phyloP scores from a whole-genome alignment of 2,329 filamentous ascomycete genomes.

The Epicoccum nigrum region DNA sequence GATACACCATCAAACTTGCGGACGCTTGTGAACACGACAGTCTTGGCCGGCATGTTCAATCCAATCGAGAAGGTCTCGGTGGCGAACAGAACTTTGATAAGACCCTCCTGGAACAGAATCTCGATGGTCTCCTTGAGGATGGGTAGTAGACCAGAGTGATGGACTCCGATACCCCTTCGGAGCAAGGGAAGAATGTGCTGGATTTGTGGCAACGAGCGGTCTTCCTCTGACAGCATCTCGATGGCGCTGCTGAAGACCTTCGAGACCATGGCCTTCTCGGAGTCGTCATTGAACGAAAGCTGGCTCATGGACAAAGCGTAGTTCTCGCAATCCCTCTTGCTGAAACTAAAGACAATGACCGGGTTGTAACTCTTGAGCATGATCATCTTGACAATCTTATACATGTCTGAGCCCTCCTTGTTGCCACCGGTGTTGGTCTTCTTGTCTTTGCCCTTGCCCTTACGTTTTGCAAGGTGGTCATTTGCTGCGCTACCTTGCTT shows the following conservation, averaged over 20 bases:
- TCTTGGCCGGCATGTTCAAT: slow-evolving; percentile 98
- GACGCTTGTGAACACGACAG: slow-evolving; percentile 97
- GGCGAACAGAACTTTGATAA: slow-evolving; percentile 97
- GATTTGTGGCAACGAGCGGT: slow-evolving; percentile 88
- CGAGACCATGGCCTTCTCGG: slow-evolving; percentile 90
- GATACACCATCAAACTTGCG: slow-evolving; percentile 89
- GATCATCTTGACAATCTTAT: slow-evolving; percentile 98
- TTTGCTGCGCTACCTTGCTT: slow-evolving; percentile 84
- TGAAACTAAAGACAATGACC: slow-evolving; percentile 99
- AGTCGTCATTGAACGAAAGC: slow-evolving; percentile 93
- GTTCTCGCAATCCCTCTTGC: slow-evolving; percentile 93
- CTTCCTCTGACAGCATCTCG: slow-evolving; percentile 88
- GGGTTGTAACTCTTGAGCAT: slow-evolving; percentile 97
- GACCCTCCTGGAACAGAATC: slow-evolving; percentile 95
- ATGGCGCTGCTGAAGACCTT: slow-evolving; percentile 95
- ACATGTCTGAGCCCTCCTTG: slow-evolving; percentile 74
- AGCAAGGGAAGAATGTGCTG: slow-evolving; percentile 86
- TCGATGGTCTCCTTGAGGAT: slow-evolving; percentile 99
- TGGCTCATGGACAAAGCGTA: slow-evolving; percentile 85
- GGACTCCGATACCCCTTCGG: slow-evolving; percentile 91
- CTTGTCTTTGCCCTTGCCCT: slow-evolving; percentile 90
- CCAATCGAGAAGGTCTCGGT: slow-evolving; percentile 99
- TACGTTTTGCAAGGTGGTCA: slow-evolving; percentile 78
- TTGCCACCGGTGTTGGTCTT: slow-evolving; percentile 87
- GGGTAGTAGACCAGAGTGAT: slow-evolving; percentile 92